Base-by-base conservation (phyloP, 1,284 basidiomycete genomes). In the Ustilago loliicola region DNA sequence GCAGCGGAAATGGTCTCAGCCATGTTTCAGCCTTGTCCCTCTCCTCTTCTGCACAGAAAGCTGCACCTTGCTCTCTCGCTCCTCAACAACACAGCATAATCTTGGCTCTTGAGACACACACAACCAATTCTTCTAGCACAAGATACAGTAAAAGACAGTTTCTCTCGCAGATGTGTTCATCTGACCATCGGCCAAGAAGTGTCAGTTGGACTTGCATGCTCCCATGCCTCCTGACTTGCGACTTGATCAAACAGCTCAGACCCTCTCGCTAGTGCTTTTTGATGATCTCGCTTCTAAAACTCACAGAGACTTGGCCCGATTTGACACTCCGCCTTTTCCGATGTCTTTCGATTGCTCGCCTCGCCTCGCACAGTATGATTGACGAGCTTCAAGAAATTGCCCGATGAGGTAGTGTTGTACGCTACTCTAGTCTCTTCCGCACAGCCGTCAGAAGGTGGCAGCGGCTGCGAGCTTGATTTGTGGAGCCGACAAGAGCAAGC, bases 1-100 rank as follows among this genome's bases (percentile, higher is more conserved):
- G 61, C 61, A 62, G 61, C 61, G 61, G 40, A 59, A 10, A 17
- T 7, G 48, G 61, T 62, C 52, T 62, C 61, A 55, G 52, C 61
- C 61, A 54, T 62, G 61, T 62, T 48, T 62, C 61, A 62, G 52
- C 50, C 36, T 38, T 15, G 36, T 10, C 36, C n/a, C 36, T 47
- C n/a, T n/a, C 27, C 17, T 32, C 29, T n/a, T 32, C 10, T 53
- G 25, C 51, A 25, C 17, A 4, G 6, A 42, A 15, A 42, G 17
- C 40, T 42, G 40, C 40, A 8, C 6, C n/a, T 19, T 42, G 4
- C 6, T 42, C 13, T 13, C 6, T 5, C 4, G 9, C 40, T 19
- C 40, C 6, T 19, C 40, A 6, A 21, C 9, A 19, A 7, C 9
- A 42, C 40, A n/a, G n/a, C 40, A 4, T 42, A 13, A 10, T 42